A percentile compares a stretch with the other conserved stretches of the same genome.
Evolutionary conservation across 2,329 filamentous ascomycete species (phyloP).

Genomic region (Cladosporium halotolerans): DNA sequence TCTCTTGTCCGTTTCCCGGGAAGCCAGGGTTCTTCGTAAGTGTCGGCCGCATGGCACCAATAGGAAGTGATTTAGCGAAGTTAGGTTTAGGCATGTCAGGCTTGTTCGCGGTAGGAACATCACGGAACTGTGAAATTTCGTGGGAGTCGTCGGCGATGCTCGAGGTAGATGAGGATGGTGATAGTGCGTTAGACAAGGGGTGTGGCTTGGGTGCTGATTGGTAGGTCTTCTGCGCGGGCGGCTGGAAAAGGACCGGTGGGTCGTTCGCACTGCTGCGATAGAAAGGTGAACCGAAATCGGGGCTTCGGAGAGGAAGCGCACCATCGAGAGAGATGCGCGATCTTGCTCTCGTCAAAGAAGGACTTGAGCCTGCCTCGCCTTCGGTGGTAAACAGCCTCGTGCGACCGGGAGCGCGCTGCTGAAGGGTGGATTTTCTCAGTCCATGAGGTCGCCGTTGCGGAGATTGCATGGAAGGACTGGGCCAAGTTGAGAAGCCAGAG

Average conservation of each 20-base stretch:
- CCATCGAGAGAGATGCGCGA: constrained; percentile 74
- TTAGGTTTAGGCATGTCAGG: constrained; percentile 21
- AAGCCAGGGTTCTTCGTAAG: constrained; percentile 32
- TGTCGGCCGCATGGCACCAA: constrained; percentile 53
- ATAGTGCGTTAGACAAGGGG: constrained; percentile 79
- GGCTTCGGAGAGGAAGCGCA: constrained; percentile 59
- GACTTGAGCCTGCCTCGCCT: constrained; percentile 15
- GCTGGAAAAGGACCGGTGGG: constrained; percentile 46
- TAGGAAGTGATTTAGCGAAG: constrained; percentile 71
- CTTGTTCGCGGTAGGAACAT: constrained; percentile 32
- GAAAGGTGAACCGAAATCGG: constrained; percentile 60
- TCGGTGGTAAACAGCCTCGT: constrained; percentile 35
- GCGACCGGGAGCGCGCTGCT: constrained; percentile 59
- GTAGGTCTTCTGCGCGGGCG: constrained; percentile 26
- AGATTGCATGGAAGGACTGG: constrained; percentile 15
- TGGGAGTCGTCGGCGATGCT: constrained; percentile 65
- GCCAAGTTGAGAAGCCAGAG: constrained; percentile 28
- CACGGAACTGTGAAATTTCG: constrained; percentile 48
- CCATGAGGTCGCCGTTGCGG: constrained; percentile 30
- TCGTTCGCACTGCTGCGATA: constrained; percentile 54
- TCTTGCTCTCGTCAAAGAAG: constrained; percentile 34
- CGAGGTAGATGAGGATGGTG: constrained; percentile 77
- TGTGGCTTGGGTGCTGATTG: constrained; percentile 52
- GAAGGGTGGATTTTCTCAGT: constrained; percentile 76
- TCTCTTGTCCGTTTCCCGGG: constrained; percentile 37